Conservation (phyloP, 2,329 filamentous ascomycete genomes). For the Sporothrix euskadiensis region DNA sequence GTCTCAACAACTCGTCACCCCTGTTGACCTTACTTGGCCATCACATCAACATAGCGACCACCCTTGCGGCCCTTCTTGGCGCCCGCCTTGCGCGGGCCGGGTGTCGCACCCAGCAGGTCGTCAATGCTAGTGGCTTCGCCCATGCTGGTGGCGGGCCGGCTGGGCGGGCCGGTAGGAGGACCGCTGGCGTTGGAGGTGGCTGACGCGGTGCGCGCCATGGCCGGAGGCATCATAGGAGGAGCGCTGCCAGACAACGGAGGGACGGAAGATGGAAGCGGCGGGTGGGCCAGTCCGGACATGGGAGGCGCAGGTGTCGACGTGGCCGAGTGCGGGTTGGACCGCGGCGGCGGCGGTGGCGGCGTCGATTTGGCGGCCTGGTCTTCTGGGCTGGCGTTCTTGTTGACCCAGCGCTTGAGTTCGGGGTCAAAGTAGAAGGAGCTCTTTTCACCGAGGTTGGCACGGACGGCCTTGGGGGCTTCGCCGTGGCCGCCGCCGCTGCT, state of each 20-base stretch:
- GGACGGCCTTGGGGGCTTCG: constrained; percentile 67
- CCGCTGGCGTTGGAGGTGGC: constrained; percentile 46
- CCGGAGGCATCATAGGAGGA: constrained; percentile 26
- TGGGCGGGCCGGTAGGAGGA: constrained; percentile 65
- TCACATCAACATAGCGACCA: constrained; percentile 91
- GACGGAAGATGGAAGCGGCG: constrained; percentile 42
- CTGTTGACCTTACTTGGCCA: constrained; percentile 62
- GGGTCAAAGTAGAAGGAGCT: constrained; percentile 93
- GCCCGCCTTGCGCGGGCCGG: constrained; percentile 65
- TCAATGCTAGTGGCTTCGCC: constrained; percentile 95
- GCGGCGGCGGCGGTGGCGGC: constrained; percentile 84
- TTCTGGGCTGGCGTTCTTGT: constrained; percentile 81
- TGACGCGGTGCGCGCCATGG: constrained; percentile 48
- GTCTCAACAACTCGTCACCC: not conserved
- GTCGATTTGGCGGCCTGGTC: constrained; percentile 65
- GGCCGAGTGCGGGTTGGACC: constrained; percentile 53
- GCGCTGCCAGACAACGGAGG: constrained; percentile 36
- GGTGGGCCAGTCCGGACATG: constrained; percentile 26
- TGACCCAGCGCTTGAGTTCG: constrained; percentile 96
- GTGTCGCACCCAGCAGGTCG: constrained; percentile 75
- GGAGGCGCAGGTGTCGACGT: constrained; percentile 53
- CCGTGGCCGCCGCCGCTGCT: constrained; percentile 38
- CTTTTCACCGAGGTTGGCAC: constrained; percentile 90
- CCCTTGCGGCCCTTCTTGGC: constrained; percentile 75
- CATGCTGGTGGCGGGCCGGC: constrained; percentile 75